Percentiles rank a stretch among this genome's conserved stretches.
These are phyloP conservation scores for Coniochaeta pulveracea DNA, from an alignment of 2,329 filamentous ascomycete genomes.

Conservation along the genomic window DNA sequence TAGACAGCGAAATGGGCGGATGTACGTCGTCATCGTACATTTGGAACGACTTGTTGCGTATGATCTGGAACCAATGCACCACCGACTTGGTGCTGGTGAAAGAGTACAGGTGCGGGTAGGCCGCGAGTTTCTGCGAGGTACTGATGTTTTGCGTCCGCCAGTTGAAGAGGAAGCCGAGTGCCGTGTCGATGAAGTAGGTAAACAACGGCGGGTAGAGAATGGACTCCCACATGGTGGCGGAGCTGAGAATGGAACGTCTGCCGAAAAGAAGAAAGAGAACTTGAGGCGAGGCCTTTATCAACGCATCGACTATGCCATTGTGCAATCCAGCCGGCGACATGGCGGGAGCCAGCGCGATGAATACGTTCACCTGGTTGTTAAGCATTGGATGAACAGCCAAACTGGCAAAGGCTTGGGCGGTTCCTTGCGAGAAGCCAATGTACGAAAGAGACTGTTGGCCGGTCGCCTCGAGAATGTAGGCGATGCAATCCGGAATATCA, in stretches of 20 bases:
- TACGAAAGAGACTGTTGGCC: constrained; percentile 79
- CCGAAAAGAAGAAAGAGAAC: constrained; percentile 90
- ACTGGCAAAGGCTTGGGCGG: constrained; percentile 90
- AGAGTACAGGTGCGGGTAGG: constrained; percentile 91
- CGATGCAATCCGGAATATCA: constrained; percentile 90
- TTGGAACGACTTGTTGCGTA: constrained; percentile 89
- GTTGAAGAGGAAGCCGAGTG: constrained; percentile 73
- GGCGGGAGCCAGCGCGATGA: constrained; percentile 88
- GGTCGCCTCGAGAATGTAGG: constrained; percentile 80
- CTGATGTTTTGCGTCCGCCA: constrained; percentile 83
- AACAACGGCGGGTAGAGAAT: constrained; percentile 93
- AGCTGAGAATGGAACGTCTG: constrained; percentile 79
- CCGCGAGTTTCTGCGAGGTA: constrained; percentile 79
- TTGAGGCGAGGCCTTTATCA: constrained; percentile 87
- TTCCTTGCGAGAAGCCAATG: constrained; percentile 94
- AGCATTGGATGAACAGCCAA: constrained; percentile 84
- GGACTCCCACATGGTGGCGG: constrained; percentile 94
- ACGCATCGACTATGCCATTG: constrained; percentile 81
- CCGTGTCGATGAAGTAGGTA: constrained; percentile 73
- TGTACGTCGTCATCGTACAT: constrained; percentile 97
- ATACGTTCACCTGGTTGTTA: constrained; percentile 89
- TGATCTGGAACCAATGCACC: constrained; percentile 99
- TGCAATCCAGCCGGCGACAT: constrained; percentile 91
- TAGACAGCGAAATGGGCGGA: constrained; percentile 58
- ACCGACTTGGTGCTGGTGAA: constrained; percentile 95